phyloP scores from a whole-genome alignment of 768 basidiomycete species.

The Mrakia gelida region DNA sequence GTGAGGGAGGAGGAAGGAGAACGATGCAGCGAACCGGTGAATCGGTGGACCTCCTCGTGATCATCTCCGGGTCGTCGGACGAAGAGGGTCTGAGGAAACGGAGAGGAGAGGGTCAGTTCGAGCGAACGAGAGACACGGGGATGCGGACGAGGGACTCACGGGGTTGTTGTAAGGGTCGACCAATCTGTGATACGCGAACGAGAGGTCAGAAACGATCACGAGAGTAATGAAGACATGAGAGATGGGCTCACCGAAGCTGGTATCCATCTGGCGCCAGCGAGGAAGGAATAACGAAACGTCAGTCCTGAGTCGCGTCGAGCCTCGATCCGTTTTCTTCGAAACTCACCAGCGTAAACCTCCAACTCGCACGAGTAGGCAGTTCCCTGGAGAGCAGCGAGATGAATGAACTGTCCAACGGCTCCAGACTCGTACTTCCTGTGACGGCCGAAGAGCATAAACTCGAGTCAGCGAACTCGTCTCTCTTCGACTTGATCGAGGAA shows the following conservation, averaged over 20 bases:
- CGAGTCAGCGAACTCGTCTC: not conserved
- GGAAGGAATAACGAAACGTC: not conserved
- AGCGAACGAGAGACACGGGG: not conserved
- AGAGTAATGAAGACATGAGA: not conserved
- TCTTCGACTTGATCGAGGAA: not conserved
- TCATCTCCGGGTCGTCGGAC: slow-evolving; percentile 55
- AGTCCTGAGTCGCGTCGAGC: not conserved
- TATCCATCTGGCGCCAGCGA: slow-evolving; percentile 77
- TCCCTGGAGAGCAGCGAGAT: slow-evolving; percentile 86
- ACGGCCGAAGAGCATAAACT: not conserved
- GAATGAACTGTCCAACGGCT: slow-evolving; percentile 86
- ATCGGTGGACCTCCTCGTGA: slow-evolving; percentile 44
- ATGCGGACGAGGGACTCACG: not conserved
- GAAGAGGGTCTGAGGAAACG: slow-evolving; percentile 54
- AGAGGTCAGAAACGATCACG: not conserved
- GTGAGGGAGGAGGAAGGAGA: not conserved
- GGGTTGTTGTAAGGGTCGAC: slow-evolving; percentile 89
- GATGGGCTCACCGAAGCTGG: slow-evolving; percentile 43
- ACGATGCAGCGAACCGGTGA: not conserved
- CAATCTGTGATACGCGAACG: slow-evolving; percentile 34
- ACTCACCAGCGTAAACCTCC: slow-evolving; percentile 65
- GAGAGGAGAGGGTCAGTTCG: not conserved
- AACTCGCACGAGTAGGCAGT: slow-evolving; percentile 90
- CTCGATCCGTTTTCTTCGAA: not conserved
- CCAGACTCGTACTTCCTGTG: slow-evolving; percentile 81